Percentiles rank a stretch among this genome's conserved stretches.
Conservation (phyloP, 352 stramenopile species). For the Globisporangium cederbergense region DNA sequence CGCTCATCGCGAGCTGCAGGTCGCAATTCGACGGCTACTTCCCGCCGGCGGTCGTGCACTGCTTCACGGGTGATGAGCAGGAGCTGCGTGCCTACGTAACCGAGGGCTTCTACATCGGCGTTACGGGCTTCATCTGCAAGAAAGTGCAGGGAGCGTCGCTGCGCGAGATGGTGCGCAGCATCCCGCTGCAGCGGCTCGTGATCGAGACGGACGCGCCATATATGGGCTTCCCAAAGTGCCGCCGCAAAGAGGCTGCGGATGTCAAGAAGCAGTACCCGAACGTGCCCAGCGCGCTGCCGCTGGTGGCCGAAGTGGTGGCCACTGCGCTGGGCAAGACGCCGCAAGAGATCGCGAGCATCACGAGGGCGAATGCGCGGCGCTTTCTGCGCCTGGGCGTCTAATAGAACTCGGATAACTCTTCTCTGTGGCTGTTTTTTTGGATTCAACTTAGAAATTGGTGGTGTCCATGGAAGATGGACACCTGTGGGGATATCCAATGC, state of each 20-base stretch:
- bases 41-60: conserved; percentile 82
- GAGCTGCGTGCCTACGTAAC: conserved; percentile 77
- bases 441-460: background rate
- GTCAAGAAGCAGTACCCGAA: conserved; percentile 78
- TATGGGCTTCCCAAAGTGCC: conserved; percentile 83
- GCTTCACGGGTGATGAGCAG: conserved; percentile 80
- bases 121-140: conserved; percentile 91
- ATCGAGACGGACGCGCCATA: conserved; percentile 93
- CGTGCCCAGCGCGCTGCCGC: conserved; percentile 61
- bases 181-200: conserved; percentile 82
- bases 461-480: background rate
- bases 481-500: background rate
- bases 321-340: conserved; percentile 36
- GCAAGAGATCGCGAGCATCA: conserved; percentile 59
- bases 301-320: conserved; percentile 57
- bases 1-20: conserved; percentile 54
- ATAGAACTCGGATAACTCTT: background rate
- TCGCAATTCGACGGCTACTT: conserved; percentile 35
- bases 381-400: conserved; percentile 49
- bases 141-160: conserved; percentile 49
- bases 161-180: conserved; percentile 45
- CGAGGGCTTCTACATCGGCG: conserved; percentile 86
- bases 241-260: conserved; percentile 27
- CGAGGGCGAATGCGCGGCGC: conserved; percentile 58
- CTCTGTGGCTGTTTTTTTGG: background rate